These are phyloP conservation scores for Leccinum imitatum DNA, from an alignment of 768 basidiomycete genomes.

Conservation along the genomic window DNA sequence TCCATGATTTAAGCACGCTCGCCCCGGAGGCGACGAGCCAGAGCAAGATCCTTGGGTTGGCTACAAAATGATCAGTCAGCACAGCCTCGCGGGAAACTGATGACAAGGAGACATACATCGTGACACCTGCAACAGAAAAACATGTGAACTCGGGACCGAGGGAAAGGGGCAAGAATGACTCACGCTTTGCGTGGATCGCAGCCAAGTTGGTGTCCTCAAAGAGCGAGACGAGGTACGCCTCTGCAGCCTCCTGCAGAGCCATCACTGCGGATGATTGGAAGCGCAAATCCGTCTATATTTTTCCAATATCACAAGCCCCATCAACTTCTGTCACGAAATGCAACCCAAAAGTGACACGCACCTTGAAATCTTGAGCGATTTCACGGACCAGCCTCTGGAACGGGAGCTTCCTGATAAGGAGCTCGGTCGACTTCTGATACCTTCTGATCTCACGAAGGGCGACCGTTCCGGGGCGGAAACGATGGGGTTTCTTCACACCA, in stretches of 20 bases:
- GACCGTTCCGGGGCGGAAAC: slow-evolving; percentile 97
- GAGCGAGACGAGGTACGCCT: slow-evolving; percentile 84
- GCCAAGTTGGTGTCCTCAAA: slow-evolving; percentile 92
- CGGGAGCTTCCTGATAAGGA: slow-evolving; percentile 98
- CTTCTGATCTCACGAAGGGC: slow-evolving; percentile 98
- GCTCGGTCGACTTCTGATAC: slow-evolving; percentile 99
- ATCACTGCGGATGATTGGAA: slow-evolving; percentile 96
- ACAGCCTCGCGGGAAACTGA: not conserved
- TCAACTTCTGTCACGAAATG: not conserved
- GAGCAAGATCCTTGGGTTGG: slow-evolving; percentile 87
- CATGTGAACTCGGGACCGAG: slow-evolving; percentile 13
- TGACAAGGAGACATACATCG: slow-evolving; percentile 44
- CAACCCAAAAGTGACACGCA: slow-evolving; percentile 28
- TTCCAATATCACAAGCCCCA: slow-evolving; percentile 6
- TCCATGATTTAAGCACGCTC: slow-evolving; percentile 63
- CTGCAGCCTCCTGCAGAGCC: slow-evolving; percentile 91
- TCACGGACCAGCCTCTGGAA: slow-evolving; percentile 98
- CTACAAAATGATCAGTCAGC: slow-evolving; percentile 36
- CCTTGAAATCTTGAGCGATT: slow-evolving; percentile 97
- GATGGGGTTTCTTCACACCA: slow-evolving; percentile 99
- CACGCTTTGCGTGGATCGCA: slow-evolving; percentile 85
- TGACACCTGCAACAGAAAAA: slow-evolving; percentile 41
- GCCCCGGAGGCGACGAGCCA: slow-evolving; percentile 83
- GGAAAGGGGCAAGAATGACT: slow-evolving; percentile 14
- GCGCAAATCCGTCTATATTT: slow-evolving; percentile 73